These are phyloP conservation scores for Lactarius psammicola DNA, from an alignment of 768 basidiomycete genomes.

Conservation along the genomic window DNA sequence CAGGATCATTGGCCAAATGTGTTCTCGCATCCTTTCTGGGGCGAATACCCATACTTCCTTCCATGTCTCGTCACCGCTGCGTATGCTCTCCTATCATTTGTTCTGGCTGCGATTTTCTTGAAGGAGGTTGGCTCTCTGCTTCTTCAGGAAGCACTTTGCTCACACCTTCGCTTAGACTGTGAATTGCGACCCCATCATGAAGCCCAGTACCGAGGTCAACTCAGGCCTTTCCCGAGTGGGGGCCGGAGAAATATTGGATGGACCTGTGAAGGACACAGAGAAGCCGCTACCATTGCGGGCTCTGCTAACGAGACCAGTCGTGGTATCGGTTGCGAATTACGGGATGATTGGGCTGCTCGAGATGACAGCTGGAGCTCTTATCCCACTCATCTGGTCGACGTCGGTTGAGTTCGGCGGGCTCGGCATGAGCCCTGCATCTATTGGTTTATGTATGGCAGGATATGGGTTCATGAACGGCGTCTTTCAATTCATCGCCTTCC, in stretches of 20 bases:
- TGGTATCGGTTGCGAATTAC: conserved; percentile 46
- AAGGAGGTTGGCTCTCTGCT: conserved; percentile 12
- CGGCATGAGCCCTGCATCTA: conserved; percentile 38
- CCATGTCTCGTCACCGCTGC: conserved; percentile 24
- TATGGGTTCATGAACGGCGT: conserved; percentile 40
- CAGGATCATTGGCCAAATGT: conserved; percentile 27
- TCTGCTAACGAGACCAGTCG: conserved; percentile 37
- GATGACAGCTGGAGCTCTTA: conserved; percentile 40
- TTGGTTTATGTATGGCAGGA: conserved; percentile 39
- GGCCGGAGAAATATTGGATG: too few relatives aligned
- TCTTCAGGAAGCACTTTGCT: too few relatives aligned
- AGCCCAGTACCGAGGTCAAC: too few relatives aligned
- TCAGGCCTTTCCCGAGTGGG: too few relatives aligned
- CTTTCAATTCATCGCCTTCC: conserved; percentile 43
- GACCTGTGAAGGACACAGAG: too few relatives aligned
- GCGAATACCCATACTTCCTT: conserved; percentile 32
- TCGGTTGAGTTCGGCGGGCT: conserved; percentile 45
- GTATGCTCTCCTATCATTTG: neutral
- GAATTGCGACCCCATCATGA: too few relatives aligned
- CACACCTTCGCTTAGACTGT: too few relatives aligned
- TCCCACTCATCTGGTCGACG: conserved; percentile 47
- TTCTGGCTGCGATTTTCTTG: conserved; percentile 10
- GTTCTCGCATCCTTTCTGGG: conserved; percentile 31
- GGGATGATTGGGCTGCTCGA: conserved; percentile 44
- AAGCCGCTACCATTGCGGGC: conserved; percentile 35